Percentiles rank a stretch among this genome's conserved stretches.
Conservation (phyloP, 441 rosid species). For the Pelargonium myrrhifolium region DNA sequence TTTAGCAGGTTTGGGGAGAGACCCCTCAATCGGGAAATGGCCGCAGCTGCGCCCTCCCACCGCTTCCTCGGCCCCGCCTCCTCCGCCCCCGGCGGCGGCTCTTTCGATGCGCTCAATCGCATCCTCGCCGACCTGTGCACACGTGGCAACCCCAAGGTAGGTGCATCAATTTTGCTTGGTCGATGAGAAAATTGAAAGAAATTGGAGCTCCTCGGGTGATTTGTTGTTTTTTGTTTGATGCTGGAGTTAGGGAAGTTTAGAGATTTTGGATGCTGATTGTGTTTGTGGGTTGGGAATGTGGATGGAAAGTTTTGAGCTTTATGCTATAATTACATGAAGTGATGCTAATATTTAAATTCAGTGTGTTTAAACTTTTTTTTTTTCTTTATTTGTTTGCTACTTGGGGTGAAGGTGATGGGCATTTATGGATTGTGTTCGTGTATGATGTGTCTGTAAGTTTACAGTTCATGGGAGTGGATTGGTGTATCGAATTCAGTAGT, state of each 20-base stretch:
- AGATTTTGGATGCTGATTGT: neutral
- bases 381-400: neutral
- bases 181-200: too few relatives aligned
- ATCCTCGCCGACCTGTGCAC: slow-evolving; percentile 79
- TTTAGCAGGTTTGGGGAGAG: slow-evolving; percentile 24
- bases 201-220: neutral
- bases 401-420: neutral
- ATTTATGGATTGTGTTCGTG: neutral
- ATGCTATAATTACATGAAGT: neutral
- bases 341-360: neutral
- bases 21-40: slow-evolving; percentile 23
- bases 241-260: neutral
- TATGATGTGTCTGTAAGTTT: neutral
- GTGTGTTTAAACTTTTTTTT: neutral
- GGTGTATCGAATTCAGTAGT: neutral
- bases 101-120: slow-evolving; percentile 72
- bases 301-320: neutral
- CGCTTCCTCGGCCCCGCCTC: slow-evolving; percentile 57
- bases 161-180: neutral
- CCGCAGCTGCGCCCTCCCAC: slow-evolving; percentile 61
- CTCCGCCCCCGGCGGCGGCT: slow-evolving; percentile 48
- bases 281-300: neutral
- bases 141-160: slow-evolving; percentile 78
- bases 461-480: neutral
- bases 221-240: neutral